These are phyloP conservation scores for Myxozyma melibiosi DNA, from an alignment of 805 yeast genomes.

Conservation along the genomic window DNA sequence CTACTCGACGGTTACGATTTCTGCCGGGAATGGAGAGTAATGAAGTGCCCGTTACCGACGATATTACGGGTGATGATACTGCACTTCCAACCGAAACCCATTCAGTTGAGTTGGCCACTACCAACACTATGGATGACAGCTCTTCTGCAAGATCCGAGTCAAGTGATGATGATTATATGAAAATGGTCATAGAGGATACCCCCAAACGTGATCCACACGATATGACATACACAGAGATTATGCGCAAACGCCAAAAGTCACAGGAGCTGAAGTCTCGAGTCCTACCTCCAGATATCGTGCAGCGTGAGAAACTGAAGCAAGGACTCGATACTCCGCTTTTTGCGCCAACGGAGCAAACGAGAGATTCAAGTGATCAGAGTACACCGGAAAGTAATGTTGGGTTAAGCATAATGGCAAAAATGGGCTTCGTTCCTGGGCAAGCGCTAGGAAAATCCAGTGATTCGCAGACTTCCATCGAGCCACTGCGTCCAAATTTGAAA, in stretches of 20 bases:
- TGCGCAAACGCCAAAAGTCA: not conserved
- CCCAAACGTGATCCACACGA: slow-evolving; percentile 5
- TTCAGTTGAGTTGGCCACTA: not conserved
- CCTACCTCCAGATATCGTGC: slow-evolving; percentile 6
- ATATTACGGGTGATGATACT: no score
- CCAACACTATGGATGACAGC: not conserved
- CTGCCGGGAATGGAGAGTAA: no score
- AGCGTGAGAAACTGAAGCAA: slow-evolving; percentile 18
- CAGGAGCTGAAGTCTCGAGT: slow-evolving; percentile 3
- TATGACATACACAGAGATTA: slow-evolving; percentile 19
- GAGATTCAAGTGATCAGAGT: slow-evolving; percentile 19
- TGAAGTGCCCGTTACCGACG: no score
- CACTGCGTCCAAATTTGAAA: slow-evolving; percentile 35
- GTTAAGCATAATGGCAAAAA: slow-evolving; percentile 56
- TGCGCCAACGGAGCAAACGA: not conserved
- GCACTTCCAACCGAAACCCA: not conserved
- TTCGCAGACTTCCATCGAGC: slow-evolving; percentile 37
- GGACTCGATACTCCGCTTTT: slow-evolving; percentile 16
- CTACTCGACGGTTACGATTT: no score
- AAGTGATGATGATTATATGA: slow-evolving; percentile 29
- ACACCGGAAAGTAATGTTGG: slow-evolving; percentile 34
- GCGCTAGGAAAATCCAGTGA: slow-evolving; percentile 46
- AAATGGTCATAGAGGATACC: slow-evolving; percentile 20
- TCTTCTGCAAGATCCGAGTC: slow-evolving; percentile 1
- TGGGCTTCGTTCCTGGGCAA: slow-evolving; percentile 59